Evolutionary conservation across 306 rosid species (phyloP).

Genomic region (Pterocarpus santalinus): DNA sequence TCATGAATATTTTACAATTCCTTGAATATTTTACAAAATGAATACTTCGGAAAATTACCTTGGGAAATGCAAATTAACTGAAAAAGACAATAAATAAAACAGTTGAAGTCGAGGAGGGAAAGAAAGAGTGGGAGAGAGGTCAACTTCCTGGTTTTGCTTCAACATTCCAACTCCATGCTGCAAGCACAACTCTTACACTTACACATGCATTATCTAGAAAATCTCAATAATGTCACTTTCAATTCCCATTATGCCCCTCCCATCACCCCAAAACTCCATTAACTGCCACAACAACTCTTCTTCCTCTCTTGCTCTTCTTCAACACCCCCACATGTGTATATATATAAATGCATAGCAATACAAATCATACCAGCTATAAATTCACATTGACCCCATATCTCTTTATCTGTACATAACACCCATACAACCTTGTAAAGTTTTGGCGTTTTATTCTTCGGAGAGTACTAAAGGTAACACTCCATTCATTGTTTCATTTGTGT

Average conservation of each 20-base stretch:
- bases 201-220: conserved; percentile 53
- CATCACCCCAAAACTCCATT: conserved; percentile 34
- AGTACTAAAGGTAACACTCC: conserved; percentile 54
- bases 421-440: conserved; percentile 38
- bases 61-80: neutral
- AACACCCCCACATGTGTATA: conserved; percentile 36
- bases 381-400: conserved; percentile 47
- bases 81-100: conserved; percentile 17
- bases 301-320: conserved; percentile 45
- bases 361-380: conserved; percentile 47
- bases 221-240: conserved; percentile 35
- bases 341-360: conserved; percentile 57
- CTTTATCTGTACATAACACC: conserved; percentile 55
- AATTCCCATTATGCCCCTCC: conserved; percentile 57
- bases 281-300: conserved; percentile 31
- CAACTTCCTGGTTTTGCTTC: conserved; percentile 86
- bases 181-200: conserved; percentile 62
- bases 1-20: no score
- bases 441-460: conserved; percentile 50
- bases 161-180: conserved; percentile 72
- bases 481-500: conserved; percentile 36
- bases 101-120: conserved; percentile 34
- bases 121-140: conserved; percentile 80
- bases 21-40: no score
- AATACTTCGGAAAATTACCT: neutral